Base-by-base conservation (phyloP, 2,329 filamentous ascomycete genomes). In the Xylariaceae sp. region DNA sequence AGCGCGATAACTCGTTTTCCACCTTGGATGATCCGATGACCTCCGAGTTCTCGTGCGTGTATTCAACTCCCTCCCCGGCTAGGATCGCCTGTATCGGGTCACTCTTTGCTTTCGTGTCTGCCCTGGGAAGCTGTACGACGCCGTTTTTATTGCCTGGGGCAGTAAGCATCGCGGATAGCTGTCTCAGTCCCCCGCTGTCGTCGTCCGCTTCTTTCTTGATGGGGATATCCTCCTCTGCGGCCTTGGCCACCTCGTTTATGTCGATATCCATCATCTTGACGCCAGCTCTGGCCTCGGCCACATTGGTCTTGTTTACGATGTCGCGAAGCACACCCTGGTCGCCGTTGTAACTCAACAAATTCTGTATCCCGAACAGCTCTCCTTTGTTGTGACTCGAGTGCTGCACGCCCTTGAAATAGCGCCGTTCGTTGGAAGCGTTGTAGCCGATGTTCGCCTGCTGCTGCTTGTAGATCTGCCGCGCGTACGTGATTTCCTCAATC, bases 401-500 rank as follows among this genome's bases (percentile, higher is more conserved):
- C 63, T 96, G 90, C 0, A 97, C 87, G 28, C 92, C 92, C 50
- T 84, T 88, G 68, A 98, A 98, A 61, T 98, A 98, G 2, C 92
- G 80, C 3, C 92, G 81, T 62, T 98, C 92, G 4, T 82, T 84
- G 0, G 87, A 94, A 0, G 92, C 92, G 23, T 83, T 94, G 62
- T 98, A 97, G 1, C 87, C 92, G 42, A 98, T 97, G 55, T 96
- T 97, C 17, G 92, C 90, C 65, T 97, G 92, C 56, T 98, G 92
- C 58, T 98, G 92, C 62, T 98, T 98, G 72, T 98, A 98, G 27
- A 98, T 92, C 55, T 98, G 92, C 5, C 92, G 77, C 0, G 90
- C 92, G 54, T 98, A 98, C 6, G 97, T 88, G 38, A 96, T 92
- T 61, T 98, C 92, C 58, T 98, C 92, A 12, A 98, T 88, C 0